Evolutionary conservation across 1,284 basidiomycete genomes (phyloP).

Genomic region (Sporisorium exsertum): DNA sequence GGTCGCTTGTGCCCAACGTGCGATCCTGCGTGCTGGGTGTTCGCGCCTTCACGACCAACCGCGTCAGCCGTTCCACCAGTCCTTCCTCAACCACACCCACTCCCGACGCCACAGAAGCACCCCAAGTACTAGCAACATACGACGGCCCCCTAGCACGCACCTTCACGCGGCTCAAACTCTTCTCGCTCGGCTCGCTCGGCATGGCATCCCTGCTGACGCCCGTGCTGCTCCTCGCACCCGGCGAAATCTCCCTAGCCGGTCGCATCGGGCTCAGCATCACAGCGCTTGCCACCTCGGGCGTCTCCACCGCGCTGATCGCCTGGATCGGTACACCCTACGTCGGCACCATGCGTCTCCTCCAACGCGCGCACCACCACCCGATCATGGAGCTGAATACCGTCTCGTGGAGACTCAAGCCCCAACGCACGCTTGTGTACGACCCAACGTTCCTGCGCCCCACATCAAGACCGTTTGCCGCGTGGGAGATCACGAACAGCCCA

Average conservation of each 20-base stretch:
- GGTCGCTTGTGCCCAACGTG: background rate
- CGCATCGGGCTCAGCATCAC: conserved; percentile 78
- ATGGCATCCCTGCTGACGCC: conserved; percentile 80
- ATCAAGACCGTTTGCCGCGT: conserved; percentile 80
- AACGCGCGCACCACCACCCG: background rate
- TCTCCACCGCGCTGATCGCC: conserved; percentile 80
- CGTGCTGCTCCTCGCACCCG: conserved; percentile 83
- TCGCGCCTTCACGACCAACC: conserved; percentile 13
- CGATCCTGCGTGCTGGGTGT: background rate
- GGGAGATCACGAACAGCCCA: conserved; percentile 68
- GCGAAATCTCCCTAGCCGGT: conserved; percentile 78
- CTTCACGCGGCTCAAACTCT: conserved; percentile 82
- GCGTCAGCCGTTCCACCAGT: background rate
- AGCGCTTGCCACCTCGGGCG: conserved; percentile 78
- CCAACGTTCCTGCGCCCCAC: conserved; percentile 79
- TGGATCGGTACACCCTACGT: conserved; percentile 78
- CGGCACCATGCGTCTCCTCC: conserved; percentile 69
- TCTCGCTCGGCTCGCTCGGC: conserved; percentile 82
- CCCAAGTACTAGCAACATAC: conserved; percentile 61
- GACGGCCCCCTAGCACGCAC: conserved; percentile 78
- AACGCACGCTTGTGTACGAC: conserved; percentile 80
- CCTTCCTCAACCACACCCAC: background rate
- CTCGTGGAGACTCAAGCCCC: conserved; percentile 75
- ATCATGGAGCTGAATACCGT: conserved; percentile 74
- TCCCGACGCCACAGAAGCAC: background rate